phyloP scores from a whole-genome alignment of 2,329 filamentous ascomycete genomes.

The Simplicillium sp. region DNA sequence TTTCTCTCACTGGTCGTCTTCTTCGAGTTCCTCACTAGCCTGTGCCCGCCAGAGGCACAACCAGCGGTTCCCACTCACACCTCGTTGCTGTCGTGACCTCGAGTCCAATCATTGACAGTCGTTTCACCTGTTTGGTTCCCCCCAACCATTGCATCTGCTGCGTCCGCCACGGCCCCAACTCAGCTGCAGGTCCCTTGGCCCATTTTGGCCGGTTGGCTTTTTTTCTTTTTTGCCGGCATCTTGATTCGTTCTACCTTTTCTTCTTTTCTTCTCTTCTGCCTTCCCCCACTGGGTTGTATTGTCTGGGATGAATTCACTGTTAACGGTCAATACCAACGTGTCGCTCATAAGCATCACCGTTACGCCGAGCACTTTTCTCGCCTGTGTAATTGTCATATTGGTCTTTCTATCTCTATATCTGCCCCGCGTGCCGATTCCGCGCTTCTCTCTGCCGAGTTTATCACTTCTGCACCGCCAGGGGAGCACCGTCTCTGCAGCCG shows the following conservation, averaged over 20 bases:
- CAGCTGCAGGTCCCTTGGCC: too few relatives aligned
- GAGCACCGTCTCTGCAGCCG: constrained; percentile 1
- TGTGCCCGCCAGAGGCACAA: too few relatives aligned
- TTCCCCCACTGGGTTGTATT: not conserved
- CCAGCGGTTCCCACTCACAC: too few relatives aligned
- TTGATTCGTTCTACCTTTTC: not conserved
- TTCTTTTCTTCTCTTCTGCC: not conserved
- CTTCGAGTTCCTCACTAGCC: too few relatives aligned
- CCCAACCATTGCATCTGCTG: too few relatives aligned
- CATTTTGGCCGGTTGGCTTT: not conserved
- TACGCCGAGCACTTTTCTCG: constrained; percentile 48
- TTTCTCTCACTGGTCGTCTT: too few relatives aligned
- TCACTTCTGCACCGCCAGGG: constrained; percentile 7
- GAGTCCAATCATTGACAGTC: too few relatives aligned
- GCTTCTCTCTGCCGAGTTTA: constrained; percentile 22
- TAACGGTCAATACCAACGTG: constrained; percentile 53
- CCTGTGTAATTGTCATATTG: constrained; percentile 37
- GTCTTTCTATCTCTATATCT: constrained; percentile 42
- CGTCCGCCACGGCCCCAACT: too few relatives aligned
- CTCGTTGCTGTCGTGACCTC: too few relatives aligned
- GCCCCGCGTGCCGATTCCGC: constrained; percentile 19
- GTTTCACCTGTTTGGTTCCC: too few relatives aligned
- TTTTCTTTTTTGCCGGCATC: not conserved
- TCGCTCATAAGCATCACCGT: constrained; percentile 50
- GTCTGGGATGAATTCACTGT: constrained; percentile 43